phyloP scores from a whole-genome alignment of 257 asterid genomes.

The Buddleja alternifolia region DNA sequence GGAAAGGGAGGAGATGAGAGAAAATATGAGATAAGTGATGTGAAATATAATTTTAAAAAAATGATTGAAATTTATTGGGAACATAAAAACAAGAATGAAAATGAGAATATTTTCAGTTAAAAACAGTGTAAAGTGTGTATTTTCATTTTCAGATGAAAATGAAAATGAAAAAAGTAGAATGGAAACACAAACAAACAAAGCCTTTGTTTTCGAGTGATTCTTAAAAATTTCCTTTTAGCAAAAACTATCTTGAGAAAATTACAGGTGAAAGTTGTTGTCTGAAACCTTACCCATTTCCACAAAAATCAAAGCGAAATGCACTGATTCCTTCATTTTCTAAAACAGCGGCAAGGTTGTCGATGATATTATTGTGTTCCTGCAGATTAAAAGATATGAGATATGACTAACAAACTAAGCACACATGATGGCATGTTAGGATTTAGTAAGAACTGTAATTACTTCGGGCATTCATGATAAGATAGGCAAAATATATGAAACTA shows the following conservation, averaged over 20 bases:
- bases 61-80: no score
- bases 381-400: conserved; percentile 6
- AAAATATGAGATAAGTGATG: no score
- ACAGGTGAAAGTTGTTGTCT: not conserved
- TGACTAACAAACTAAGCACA: conserved; percentile 8
- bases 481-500: not conserved
- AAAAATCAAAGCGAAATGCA: conserved; percentile 91
- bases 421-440: not conserved
- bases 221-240: not conserved
- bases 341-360: conserved; percentile 54
- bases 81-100: no score
- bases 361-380: conserved; percentile 35
- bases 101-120: no score
- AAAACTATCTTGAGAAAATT: not conserved
- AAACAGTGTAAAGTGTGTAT: no score
- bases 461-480: conserved; percentile 11
- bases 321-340: no score
- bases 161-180: no score
- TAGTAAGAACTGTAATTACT: not conserved
- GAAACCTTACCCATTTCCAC: conserved; percentile 81
- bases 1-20: no score
- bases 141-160: no score
- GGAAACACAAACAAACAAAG: no score
- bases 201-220: conserved; percentile 3
- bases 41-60: no score